Conservation (phyloP, 257 asterid genomes). For the Pogostemon cablin region DNA sequence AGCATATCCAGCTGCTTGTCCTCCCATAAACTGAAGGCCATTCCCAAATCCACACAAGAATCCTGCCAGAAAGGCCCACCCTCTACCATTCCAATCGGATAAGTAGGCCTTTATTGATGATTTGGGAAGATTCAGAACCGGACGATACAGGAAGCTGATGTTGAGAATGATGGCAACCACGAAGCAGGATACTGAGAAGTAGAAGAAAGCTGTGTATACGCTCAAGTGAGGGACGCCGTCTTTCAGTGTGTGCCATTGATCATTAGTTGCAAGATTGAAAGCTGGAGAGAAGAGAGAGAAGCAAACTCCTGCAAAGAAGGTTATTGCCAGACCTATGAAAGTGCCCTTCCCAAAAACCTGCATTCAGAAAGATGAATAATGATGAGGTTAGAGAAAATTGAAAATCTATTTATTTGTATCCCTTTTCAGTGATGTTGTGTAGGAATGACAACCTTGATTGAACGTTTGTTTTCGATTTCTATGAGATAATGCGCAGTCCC, state of each 20-base stretch:
- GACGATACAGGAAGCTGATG: constrained; percentile 67
- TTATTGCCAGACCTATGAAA: constrained; percentile 68
- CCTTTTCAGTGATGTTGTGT: not conserved
- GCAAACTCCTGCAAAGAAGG: constrained; percentile 89
- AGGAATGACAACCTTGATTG: constrained; percentile 69
- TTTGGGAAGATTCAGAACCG: constrained; percentile 68
- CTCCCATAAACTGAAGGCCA: constrained; percentile 99
- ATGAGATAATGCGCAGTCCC: constrained; percentile 85
- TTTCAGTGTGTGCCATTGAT: constrained; percentile 76
- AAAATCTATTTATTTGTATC: not conserved
- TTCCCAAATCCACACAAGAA: constrained; percentile 91
- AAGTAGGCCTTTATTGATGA: constrained; percentile 75
- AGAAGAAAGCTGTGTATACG: constrained; percentile 89
- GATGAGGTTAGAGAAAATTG: not conserved
- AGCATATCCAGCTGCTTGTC: constrained; percentile 98
- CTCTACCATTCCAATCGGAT: constrained; percentile 82
- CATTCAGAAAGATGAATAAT: not conserved
- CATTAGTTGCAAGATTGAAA: constrained; percentile 87
- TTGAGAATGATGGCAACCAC: constrained; percentile 69
- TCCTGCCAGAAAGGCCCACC: constrained; percentile 93
- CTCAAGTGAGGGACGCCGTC: constrained; percentile 72
- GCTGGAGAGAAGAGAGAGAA: constrained; percentile 93
- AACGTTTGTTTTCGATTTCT: constrained; percentile 74
- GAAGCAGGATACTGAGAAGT: constrained; percentile 83
- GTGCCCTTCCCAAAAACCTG: constrained; percentile 92